Base-by-base conservation (phyloP, 2,329 filamentous ascomycete genomes). In the Tympanopsis confertula region DNA sequence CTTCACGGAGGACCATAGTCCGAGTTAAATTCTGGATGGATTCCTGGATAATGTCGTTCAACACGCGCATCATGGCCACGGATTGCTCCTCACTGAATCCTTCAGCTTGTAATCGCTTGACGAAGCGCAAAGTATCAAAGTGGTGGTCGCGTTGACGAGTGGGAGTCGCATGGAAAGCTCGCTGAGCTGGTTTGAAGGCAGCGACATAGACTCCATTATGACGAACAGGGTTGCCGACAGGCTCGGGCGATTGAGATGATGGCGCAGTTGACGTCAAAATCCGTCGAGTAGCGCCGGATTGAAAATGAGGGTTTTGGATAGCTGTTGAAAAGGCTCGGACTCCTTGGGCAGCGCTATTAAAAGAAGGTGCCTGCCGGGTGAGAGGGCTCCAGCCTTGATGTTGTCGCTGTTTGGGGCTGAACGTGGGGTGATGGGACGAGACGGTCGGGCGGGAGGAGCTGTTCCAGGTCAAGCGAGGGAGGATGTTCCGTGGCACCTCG, bases 91-190 rank as follows among this genome's bases (percentile, higher is more conserved):
- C 89, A 18, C 86, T 94, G 58, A 96, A 95, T 0, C 91, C 91
- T 57, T 98, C 91, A 47, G 76, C 76, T 57, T 89, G 80, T 29
- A 98, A 68, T 38, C 86, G 73, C 62, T 94, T 86, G 28, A 98
- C 88, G 55, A 98, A 94, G 63, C 94, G 95, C 44, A 98, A 74
- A 1, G 91, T 98, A 61, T 98, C 91, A 56, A 98, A 98, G 60
- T 98, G 88, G 59, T 98, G 91, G 51, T 95, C 88, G 45, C 83
- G 75, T 38, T 58, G 55, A 37, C 65, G 71, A 26, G 61, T 51
- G 2, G 74, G 56, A 1, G 85, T 82, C 24, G 77, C 72, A 56
- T 87, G 82, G 56, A 95, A 89, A 0, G 66, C 61, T 42, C 69
- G 44, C 29, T 19, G 30, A 7, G 30, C 30, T 17, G 58, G 50